A percentile compares a stretch with the other conserved stretches of the same genome.
These are phyloP conservation scores for Ceratocystis eucalypticola DNA, from an alignment of 2,329 filamentous ascomycete genomes.

Conservation along the genomic window DNA sequence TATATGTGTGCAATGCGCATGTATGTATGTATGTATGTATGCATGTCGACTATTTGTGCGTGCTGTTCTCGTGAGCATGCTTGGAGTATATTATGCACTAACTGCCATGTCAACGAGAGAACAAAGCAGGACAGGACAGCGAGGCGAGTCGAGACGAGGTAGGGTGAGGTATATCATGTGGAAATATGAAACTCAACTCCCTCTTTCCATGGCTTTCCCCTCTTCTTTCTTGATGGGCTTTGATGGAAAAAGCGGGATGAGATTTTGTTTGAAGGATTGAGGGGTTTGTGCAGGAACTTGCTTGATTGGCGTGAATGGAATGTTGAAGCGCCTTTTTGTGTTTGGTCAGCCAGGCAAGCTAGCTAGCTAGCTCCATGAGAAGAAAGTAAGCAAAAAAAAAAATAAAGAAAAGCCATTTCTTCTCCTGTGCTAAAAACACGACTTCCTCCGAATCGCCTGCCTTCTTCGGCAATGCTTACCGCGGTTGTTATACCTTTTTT, in stretches of 20 bases:
- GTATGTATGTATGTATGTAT: not conserved
- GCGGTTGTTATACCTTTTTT: not conserved
- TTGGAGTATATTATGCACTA: no score
- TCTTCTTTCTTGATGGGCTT: not conserved
- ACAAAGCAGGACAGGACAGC: no score
- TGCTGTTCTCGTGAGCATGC: no score
- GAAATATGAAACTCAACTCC: not conserved
- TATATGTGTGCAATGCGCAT: not conserved
- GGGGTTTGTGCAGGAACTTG: conserved; percentile 10
- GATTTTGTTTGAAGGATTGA: conserved; percentile 11
- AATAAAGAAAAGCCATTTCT: not conserved
- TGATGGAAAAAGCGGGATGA: conserved; percentile 3
- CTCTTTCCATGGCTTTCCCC: not conserved
- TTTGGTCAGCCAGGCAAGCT: no score
- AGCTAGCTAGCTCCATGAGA: not conserved
- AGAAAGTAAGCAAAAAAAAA: not conserved
- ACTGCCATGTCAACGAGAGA: no score
- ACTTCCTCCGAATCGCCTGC: not conserved
- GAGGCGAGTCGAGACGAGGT: not conserved
- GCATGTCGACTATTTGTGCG: not conserved
- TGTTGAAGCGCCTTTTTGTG: conserved; percentile 16
- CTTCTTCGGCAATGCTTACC: not conserved
- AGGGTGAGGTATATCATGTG: not conserved
- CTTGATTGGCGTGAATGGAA: conserved; percentile 19
- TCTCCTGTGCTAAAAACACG: not conserved